These are phyloP conservation scores for Fusarium circinatum DNA, from an alignment of 2,329 filamentous ascomycete species.

Conservation along the genomic window DNA sequence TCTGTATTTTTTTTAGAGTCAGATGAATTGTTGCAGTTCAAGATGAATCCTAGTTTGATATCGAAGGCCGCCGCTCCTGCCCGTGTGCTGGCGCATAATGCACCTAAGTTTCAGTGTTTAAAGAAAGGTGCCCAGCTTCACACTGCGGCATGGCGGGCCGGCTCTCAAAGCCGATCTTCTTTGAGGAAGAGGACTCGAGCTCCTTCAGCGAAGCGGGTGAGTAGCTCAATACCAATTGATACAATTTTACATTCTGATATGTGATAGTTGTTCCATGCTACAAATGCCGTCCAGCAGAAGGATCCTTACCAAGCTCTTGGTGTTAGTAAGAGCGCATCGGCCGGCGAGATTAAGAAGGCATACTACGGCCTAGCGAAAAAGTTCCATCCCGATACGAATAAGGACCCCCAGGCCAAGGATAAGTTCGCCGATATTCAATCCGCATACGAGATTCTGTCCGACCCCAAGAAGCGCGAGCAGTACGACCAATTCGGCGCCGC, in stretches of 20 bases:
- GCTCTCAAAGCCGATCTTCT: constrained; percentile 32
- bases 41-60: constrained; percentile 61
- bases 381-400: constrained; percentile 97
- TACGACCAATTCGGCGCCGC: constrained; percentile 91
- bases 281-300: constrained; percentile 64
- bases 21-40: constrained; percentile 47
- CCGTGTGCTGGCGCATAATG: constrained; percentile 57
- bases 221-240: constrained; percentile 28
- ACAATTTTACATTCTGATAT: constrained; percentile 28
- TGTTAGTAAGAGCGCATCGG: constrained; percentile 81
- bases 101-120: constrained; percentile 55
- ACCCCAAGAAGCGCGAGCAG: constrained; percentile 90
- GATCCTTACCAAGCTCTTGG: constrained; percentile 92
- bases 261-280: constrained; percentile 69
- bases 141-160: constrained; percentile 43
- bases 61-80: constrained; percentile 59
- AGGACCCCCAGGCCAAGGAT: constrained; percentile 91
- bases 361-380: constrained; percentile 99
- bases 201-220: constrained; percentile 44
- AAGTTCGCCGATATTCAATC: constrained; percentile 93
- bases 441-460: constrained; percentile 92
- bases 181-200: constrained; percentile 23
- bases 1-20: constrained; percentile 25
- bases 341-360: constrained; percentile 94
- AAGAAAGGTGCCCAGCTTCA: constrained; percentile 52